Evolutionary conservation across 176 grass and related monocot genomes (phyloP).

Genomic region (Triticum urartu): DNA sequence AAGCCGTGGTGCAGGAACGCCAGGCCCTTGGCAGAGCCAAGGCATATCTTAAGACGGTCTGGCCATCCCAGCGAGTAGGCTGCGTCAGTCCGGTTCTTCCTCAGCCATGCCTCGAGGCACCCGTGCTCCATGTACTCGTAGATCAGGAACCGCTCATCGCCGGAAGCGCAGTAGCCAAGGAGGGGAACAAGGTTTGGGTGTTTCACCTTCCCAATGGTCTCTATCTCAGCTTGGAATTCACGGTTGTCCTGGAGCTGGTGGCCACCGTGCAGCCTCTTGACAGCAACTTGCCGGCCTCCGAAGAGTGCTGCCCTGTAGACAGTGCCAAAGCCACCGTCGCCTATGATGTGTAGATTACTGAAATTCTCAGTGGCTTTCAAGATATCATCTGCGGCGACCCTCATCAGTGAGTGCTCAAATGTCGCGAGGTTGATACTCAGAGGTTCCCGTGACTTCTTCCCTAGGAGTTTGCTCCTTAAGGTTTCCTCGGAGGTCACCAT

Average conservation of each 20-base stretch:
- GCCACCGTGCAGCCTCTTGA: conserved; percentile 73
- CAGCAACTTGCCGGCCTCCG: conserved; percentile 51
- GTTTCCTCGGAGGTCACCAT: conserved; percentile 31
- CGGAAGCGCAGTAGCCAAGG: conserved; percentile 63
- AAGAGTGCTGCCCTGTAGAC: conserved; percentile 64
- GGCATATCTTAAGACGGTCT: conserved; percentile 62
- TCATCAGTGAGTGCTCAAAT: conserved; percentile 67
- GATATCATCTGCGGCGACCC: conserved; percentile 60
- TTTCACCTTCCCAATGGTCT: conserved; percentile 89
- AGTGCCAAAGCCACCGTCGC: conserved; percentile 78
- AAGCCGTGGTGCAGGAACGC: conserved; percentile 85
- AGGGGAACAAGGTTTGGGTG: conserved; percentile 77
- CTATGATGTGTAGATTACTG: conserved; percentile 59
- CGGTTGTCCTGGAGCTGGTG: conserved; percentile 51
- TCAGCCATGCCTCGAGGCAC: conserved; percentile 70
- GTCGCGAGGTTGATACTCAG: conserved; percentile 76
- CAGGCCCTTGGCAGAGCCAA: conserved; percentile 66
- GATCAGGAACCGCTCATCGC: conserved; percentile 66
- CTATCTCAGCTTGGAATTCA: conserved; percentile 86
- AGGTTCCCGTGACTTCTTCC: conserved; percentile 55
- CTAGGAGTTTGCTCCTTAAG: conserved; percentile 54
- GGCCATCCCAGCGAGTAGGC: conserved; percentile 59
- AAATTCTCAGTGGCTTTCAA: conserved; percentile 74
- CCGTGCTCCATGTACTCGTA: conserved; percentile 89
- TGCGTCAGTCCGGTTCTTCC: conserved; percentile 39